These are phyloP conservation scores for Tulasnella sp. DNA, from an alignment of 768 basidiomycete genomes.

Conservation along the genomic window DNA sequence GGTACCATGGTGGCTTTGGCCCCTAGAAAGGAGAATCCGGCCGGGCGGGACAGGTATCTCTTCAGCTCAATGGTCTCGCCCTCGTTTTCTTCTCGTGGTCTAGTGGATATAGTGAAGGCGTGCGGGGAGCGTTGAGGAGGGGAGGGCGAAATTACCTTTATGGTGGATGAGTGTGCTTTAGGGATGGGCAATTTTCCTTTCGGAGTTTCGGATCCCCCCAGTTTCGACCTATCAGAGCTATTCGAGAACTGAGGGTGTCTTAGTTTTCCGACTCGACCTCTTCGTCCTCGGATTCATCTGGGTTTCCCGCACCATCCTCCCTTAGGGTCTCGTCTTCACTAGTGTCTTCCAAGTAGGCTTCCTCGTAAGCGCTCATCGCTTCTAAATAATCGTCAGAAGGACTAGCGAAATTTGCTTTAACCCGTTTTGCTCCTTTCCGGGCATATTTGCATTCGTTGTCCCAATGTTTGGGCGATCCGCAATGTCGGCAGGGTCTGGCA, in stretches of 20 bases:
- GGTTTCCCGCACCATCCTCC: not conserved
- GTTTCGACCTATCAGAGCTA: not conserved
- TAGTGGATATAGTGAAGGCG: no score
- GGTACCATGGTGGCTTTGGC: constrained; percentile 40
- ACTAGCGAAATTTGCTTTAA: constrained; percentile 38
- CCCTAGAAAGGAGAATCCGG: constrained; percentile 45
- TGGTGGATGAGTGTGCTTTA: no score
- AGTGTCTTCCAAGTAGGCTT: constrained; percentile 37
- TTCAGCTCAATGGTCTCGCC: constrained; percentile 33
- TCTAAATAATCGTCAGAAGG: not conserved
- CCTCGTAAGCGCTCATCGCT: constrained; percentile 42
- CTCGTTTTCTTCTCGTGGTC: not conserved
- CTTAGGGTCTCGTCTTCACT: not conserved
- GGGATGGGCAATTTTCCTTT: not conserved
- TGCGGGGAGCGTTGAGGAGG: no score
- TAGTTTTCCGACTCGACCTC: not conserved
- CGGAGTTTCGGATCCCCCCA: not conserved
- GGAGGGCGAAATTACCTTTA: no score
- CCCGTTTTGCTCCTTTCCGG: constrained; percentile 36
- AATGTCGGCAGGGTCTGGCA: constrained; percentile 45
- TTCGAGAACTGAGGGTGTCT: not conserved
- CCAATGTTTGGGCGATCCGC: constrained; percentile 40
- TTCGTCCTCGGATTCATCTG: not conserved
- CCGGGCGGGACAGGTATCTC: constrained; percentile 40
- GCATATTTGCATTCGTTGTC: constrained; percentile 43